A percentile compares a stretch with the other conserved stretches of the same genome.
Conservation (phyloP, 2,329 filamentous ascomycete genomes). For the Lachnellula suecica region DNA sequence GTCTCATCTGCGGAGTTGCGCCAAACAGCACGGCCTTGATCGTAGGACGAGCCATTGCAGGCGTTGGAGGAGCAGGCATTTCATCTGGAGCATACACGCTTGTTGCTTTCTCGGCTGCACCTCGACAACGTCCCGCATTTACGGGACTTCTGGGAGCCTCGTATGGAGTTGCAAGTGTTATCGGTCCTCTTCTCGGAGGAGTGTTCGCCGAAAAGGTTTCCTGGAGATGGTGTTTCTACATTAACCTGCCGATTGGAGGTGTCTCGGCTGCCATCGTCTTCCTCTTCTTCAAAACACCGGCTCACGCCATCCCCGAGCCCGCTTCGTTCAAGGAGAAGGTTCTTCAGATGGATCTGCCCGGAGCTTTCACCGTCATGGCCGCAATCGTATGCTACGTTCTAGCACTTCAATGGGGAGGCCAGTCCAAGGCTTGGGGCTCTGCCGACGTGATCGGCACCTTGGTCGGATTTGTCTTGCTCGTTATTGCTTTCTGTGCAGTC, state of each 20-base stretch:
- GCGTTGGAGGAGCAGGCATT: constrained; percentile 34
- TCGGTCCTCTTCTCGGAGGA: constrained; percentile 37
- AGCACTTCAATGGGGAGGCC: constrained; percentile 48
- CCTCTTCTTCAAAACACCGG: constrained; percentile 43
- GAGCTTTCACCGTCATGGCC: constrained; percentile 45
- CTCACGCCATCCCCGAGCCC: constrained; percentile 37
- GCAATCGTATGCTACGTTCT: constrained; percentile 44
- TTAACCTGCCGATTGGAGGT: constrained; percentile 44
- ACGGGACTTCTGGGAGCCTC: constrained; percentile 35
- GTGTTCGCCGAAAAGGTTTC: constrained; percentile 37
- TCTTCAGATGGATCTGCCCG: constrained; percentile 47
- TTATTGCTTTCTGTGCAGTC: constrained; percentile 35
- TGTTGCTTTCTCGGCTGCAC: constrained; percentile 38
- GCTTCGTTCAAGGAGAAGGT: constrained; percentile 43
- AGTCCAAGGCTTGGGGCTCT: constrained; percentile 42
- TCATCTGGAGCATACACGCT: constrained; percentile 44
- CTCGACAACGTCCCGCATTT: constrained; percentile 33
- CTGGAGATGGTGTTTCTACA: constrained; percentile 39
- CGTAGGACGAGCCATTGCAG: constrained; percentile 36
- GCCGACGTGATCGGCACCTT: constrained; percentile 43
- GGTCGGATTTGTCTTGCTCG: constrained; percentile 36
- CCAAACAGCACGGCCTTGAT: constrained; percentile 36
- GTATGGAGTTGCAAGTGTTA: constrained; percentile 29
- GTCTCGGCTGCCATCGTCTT: constrained; percentile 38
- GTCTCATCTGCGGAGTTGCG: constrained; percentile 37